Base-by-base conservation (phyloP, 768 basidiomycete species). In the Naematelia encephala region DNA sequence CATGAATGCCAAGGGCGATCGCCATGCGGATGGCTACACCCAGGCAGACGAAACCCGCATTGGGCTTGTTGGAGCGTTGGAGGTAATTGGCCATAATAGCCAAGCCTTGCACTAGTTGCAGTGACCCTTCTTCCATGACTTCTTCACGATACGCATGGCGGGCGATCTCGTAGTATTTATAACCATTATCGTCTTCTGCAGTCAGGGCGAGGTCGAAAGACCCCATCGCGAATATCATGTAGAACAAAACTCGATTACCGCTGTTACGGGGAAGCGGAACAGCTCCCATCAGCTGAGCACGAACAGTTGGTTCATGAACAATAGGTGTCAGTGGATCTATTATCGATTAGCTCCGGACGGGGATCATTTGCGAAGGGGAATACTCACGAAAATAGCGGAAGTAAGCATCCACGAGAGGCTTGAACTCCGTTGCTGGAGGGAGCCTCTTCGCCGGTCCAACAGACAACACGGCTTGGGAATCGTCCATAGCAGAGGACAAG, bases 151-250 rank as follows among this genome's bases (percentile, higher is more conserved):
- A 45, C 21, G 50, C 46, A 11, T 34, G 45, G 8, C 64, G 60
- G 12, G 64, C 64, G 30, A 57, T 44, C 10, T 54, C 30, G 49
- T 56, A 65, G 34, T 58, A 65, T 27, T 50, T 43, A 5, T 29
- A 44, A 16, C 64, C 61, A 26, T 51, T 25, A 21, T 43, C 25
- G 21, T 54, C 61, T n/a, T 26, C 21, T 14, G 54, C 59, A 3
- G 23, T 16, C 27, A 12, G 13, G 16, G 56, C 51, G 26, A 30
- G 27, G 34, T 65, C 64, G 19, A 65, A 52, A 28, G 60, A 55
- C 34, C 64, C 64, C 64, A 65, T 65, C 16, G 64, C 64, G 29
- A 65, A 65, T 21, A 65, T 65, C 64, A 62, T 57, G 51, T 53
- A 34, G 21, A 61, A 19, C 23, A 57, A 56, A 43, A 55, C 26